These are phyloP conservation scores for Anthracocystis setariae DNA, from an alignment of 1,284 basidiomycete species.

Conservation along the genomic window DNA sequence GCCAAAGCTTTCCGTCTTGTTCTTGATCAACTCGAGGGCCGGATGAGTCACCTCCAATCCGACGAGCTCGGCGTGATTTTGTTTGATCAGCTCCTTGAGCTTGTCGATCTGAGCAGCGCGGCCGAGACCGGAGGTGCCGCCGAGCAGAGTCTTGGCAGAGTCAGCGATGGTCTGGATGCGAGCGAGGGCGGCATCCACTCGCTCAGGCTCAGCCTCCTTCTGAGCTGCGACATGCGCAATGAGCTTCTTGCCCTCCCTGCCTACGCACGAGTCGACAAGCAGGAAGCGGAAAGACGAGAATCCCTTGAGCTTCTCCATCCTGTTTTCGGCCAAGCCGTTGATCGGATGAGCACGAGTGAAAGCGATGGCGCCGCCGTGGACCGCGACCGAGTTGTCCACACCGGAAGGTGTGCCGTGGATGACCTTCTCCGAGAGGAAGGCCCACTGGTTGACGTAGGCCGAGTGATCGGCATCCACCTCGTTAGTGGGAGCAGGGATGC, in stretches of 20 bases:
- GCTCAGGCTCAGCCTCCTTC: slow-evolving; percentile 74
- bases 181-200: slow-evolving; percentile 45
- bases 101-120: slow-evolving; percentile 31
- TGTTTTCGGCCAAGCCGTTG: slow-evolving; percentile 72
- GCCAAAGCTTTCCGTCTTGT: slow-evolving; percentile 76
- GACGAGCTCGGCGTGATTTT: slow-evolving; percentile 88
- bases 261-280: slow-evolving; percentile 90
- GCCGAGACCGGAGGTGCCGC: slow-evolving; percentile 20
- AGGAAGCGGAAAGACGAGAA: slow-evolving; percentile 76
- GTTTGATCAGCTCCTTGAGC: slow-evolving; percentile 73
- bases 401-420: slow-evolving; percentile 97
- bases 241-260: slow-evolving; percentile 91
- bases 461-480: slow-evolving; percentile 70
- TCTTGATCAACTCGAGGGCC: slow-evolving; percentile 82
- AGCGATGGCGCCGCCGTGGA: slow-evolving; percentile 90
- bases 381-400: slow-evolving; percentile 94
- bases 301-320: slow-evolving; percentile 86
- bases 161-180: slow-evolving; percentile 52
- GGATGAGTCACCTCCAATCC: slow-evolving; percentile 93
- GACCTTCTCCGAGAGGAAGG: slow-evolving; percentile 94
- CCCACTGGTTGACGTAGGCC: slow-evolving; percentile 87
- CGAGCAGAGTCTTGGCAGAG: slow-evolving; percentile 51
- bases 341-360: slow-evolving; percentile 84
- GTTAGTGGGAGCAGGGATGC: slow-evolving; percentile 71
- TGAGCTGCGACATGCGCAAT: slow-evolving; percentile 85